A percentile compares a stretch with the other conserved stretches of the same genome.
These are phyloP conservation scores for Colletotrichum euphorbiae DNA, from an alignment of 2,329 filamentous ascomycete genomes.

Conservation along the genomic window DNA sequence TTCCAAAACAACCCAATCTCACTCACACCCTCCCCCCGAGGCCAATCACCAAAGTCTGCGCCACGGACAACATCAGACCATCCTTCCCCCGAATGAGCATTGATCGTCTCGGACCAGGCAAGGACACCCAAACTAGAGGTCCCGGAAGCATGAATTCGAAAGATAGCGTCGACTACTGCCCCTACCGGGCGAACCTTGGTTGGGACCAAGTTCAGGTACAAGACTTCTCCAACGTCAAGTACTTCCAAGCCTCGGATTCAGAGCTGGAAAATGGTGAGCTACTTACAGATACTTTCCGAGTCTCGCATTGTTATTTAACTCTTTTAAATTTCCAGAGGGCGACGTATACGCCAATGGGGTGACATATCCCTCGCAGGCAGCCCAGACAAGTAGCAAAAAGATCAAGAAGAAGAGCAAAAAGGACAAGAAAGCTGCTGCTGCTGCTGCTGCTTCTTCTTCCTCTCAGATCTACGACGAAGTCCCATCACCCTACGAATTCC, in stretches of 20 bases:
- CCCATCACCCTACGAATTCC: slow-evolving; percentile 3
- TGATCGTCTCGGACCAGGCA: slow-evolving; percentile 33
- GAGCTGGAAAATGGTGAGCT: slow-evolving; percentile 45
- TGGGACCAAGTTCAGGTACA: slow-evolving; percentile 54
- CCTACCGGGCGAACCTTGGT: slow-evolving; percentile 53
- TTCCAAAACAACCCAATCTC: slow-evolving; percentile 17
- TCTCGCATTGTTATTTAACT: background rate
- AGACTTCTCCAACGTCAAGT: slow-evolving; percentile 58
- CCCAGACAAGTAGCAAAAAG: slow-evolving; percentile 33
- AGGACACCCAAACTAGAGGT: slow-evolving; percentile 31
- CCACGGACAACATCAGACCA: slow-evolving; percentile 17
- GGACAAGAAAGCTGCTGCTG: slow-evolving; percentile 27
- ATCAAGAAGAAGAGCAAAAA: slow-evolving; percentile 42
- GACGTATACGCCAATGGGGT: slow-evolving; percentile 35
- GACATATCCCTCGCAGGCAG: slow-evolving; percentile 28
- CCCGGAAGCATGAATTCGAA: slow-evolving; percentile 56
- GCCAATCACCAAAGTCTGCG: slow-evolving; percentile 4
- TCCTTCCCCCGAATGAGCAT: slow-evolving; percentile 24
- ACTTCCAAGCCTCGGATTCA: slow-evolving; percentile 53
- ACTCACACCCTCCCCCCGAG: background rate
- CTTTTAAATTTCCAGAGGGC: slow-evolving; percentile 11
- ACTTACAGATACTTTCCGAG: background rate
- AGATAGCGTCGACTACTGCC: slow-evolving; percentile 53
- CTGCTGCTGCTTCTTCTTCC: background rate
- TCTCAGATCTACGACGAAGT: slow-evolving; percentile 15